Percentiles rank a stretch among this genome's conserved stretches.
phyloP scores from a whole-genome alignment of 345 rosid genomes.

The Mallotus nudiflorus region DNA sequence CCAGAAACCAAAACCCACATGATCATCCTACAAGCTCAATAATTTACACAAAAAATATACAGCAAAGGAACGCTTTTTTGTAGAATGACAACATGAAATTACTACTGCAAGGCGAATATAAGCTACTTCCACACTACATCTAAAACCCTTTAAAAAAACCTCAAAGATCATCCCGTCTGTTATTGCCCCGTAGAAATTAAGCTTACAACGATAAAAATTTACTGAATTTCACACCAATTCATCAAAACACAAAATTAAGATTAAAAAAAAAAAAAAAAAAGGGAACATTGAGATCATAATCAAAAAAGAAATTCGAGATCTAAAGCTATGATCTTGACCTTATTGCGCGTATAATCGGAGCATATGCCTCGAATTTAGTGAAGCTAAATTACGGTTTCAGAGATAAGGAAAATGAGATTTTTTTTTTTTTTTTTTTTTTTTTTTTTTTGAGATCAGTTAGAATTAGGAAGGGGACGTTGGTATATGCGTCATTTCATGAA shows the following conservation, averaged over 20 bases:
- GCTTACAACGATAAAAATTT: too few relatives aligned
- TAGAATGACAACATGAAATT: too few relatives aligned
- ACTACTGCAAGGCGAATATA: not conserved
- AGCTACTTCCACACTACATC: constrained; percentile 10
- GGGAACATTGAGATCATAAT: too few relatives aligned
- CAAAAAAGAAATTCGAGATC: constrained; percentile 20
- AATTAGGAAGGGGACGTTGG: not conserved
- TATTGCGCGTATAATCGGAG: constrained; percentile 1
- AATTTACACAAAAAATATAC: not conserved
- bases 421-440: not conserved
- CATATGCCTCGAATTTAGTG: constrained; percentile 4
- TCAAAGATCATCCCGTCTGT: too few relatives aligned
- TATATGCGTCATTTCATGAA: constrained; percentile 7
- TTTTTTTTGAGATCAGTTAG: not conserved
- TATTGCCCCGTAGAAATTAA: too few relatives aligned
- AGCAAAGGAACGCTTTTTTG: too few relatives aligned
- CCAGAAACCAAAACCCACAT: too few relatives aligned
- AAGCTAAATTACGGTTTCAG: constrained; percentile 21
- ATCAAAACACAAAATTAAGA: too few relatives aligned
- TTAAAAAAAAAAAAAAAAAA: too few relatives aligned
- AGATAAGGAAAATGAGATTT: not conserved
- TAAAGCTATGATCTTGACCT: constrained; percentile 11
- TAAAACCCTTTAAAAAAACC: too few relatives aligned
- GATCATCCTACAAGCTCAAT: too few relatives aligned
- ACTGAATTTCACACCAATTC: too few relatives aligned